phyloP scores from a whole-genome alignment of 495 filamentous ascomycete genomes.

The Lepidopterella palustris region DNA sequence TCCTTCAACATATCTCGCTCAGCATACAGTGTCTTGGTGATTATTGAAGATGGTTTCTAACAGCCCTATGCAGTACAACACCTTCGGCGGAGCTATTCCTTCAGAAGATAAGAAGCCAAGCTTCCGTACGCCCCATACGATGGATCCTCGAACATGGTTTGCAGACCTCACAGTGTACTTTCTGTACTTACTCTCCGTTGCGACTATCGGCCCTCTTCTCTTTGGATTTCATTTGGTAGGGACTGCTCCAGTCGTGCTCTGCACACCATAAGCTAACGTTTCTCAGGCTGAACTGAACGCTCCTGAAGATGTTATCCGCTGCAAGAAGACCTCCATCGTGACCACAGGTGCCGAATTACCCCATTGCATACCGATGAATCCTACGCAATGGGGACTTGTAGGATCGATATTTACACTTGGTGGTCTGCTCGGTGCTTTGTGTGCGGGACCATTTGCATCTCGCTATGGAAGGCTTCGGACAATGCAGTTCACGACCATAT shows the following conservation, averaged over 20 bases:
- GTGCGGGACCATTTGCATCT: constrained; percentile 66
- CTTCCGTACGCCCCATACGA: constrained; percentile 21
- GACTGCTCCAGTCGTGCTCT: constrained; percentile 4
- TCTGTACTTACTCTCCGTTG: constrained; percentile 35
- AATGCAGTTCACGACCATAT: constrained; percentile 64
- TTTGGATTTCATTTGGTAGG: constrained; percentile 90
- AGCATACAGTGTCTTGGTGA: neutral
- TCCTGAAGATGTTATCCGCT: constrained; percentile 82
- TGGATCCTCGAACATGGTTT: constrained; percentile 33
- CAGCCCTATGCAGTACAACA: constrained; percentile 18
- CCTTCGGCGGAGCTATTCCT: constrained; percentile 1
- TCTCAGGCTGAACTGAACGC: constrained; percentile 87
- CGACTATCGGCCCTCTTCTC: constrained; percentile 68
- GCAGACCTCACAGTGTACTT: constrained; percentile 37
- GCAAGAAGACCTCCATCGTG: constrained; percentile 54
- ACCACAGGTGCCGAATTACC: constrained; percentile 42
- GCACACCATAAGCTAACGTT: constrained; percentile 24
- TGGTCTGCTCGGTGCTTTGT: constrained; percentile 74
- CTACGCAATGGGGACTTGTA: constrained; percentile 69
- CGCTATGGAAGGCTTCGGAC: constrained; percentile 63
- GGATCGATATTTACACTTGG: constrained; percentile 89
- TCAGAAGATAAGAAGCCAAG: constrained; percentile 14
- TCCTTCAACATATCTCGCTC: neutral
- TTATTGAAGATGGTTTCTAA: constrained; percentile 7
- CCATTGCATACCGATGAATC: constrained; percentile 77